Evolutionary conservation across 2,329 filamentous ascomycete genomes (phyloP).

Genomic region (Aspergillus vadensis): DNA sequence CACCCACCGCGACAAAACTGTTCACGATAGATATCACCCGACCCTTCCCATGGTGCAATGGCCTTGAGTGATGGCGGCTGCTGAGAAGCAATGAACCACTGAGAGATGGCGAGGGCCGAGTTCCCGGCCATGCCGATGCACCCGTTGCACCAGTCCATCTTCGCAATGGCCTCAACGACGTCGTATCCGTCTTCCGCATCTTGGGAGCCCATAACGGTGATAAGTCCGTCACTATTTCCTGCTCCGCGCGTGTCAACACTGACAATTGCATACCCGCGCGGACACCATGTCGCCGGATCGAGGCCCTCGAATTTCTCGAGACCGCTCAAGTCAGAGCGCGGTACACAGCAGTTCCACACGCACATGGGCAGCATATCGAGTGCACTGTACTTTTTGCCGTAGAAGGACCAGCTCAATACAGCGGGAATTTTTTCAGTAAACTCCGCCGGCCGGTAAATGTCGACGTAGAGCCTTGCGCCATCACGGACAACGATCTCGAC

Average conservation of each 20-base stretch:
- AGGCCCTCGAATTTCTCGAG: constrained; percentile 49
- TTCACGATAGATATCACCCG: constrained; percentile 52
- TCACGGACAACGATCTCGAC: constrained; percentile 48
- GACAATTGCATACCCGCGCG: constrained; percentile 38
- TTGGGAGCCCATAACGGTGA: constrained; percentile 45
- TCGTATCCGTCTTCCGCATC: constrained; percentile 52
- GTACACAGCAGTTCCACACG: constrained; percentile 44
- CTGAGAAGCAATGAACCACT: constrained; percentile 48
- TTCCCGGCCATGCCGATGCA: constrained; percentile 49
- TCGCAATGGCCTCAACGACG: constrained; percentile 46
- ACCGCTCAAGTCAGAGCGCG: constrained; percentile 25
- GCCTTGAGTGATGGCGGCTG: constrained; percentile 46
- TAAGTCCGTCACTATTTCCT: constrained; percentile 38
- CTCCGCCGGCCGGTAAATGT: constrained; percentile 48
- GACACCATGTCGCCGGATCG: constrained; percentile 41
- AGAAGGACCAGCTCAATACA: constrained; percentile 48
- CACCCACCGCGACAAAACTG: constrained; percentile 48
- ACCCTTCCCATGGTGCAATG: constrained; percentile 52
- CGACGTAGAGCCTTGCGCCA: constrained; percentile 46
- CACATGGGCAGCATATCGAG: constrained; percentile 44
- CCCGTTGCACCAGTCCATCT: constrained; percentile 50
- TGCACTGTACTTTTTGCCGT: constrained; percentile 49
- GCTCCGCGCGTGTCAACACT: constrained; percentile 39
- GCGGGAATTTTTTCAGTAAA: constrained; percentile 42
- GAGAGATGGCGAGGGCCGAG: constrained; percentile 45